phyloP scores from a whole-genome alignment of 73 alveolate species.

The Tetrahymena thermophila region DNA sequence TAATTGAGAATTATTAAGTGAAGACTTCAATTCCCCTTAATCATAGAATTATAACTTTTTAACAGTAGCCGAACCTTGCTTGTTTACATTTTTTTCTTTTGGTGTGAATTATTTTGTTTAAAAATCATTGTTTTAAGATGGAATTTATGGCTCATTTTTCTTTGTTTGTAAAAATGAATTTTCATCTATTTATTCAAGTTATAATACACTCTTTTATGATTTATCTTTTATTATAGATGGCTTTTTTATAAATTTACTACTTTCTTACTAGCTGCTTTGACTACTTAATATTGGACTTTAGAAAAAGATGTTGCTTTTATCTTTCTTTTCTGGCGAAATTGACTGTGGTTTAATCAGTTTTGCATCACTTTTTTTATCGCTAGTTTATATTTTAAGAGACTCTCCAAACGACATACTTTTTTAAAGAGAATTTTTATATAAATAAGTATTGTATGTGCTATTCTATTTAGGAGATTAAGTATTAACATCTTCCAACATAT shows the following conservation, averaged over 20 bases:
- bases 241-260: too few relatives aligned
- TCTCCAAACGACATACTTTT: neutral
- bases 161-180: neutral
- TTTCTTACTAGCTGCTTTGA: neutral
- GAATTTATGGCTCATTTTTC: neutral
- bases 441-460: neutral
- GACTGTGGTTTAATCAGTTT: neutral
- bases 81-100: neutral
- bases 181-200: neutral
- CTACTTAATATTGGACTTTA: neutral
- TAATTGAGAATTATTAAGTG: neutral
- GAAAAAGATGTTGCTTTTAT: neutral
- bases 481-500: neutral
- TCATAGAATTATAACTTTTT: too few relatives aligned
- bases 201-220: neutral
- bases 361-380: neutral
- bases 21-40: neutral
- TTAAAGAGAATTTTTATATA: neutral
- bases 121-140: neutral
- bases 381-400: neutral
- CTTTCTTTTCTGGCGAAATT: neutral
- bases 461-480: neutral
- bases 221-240: neutral
- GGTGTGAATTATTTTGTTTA: neutral
- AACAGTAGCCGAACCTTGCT: neutral